Evolutionary conservation across 140 eudicot genomes (phyloP).

Genomic region (Ambrosia hybrid): DNA sequence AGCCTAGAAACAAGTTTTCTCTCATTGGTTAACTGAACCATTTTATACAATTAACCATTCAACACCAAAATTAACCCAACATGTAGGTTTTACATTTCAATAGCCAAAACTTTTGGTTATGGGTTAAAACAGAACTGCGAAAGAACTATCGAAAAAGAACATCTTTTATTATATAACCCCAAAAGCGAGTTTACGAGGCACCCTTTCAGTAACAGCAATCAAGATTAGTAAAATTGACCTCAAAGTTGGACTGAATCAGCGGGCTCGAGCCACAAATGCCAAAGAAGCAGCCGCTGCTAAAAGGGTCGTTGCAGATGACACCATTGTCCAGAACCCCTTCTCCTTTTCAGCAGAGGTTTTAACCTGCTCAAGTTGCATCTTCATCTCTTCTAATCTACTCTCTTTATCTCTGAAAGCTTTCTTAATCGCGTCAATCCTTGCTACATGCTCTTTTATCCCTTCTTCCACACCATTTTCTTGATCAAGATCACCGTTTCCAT

Average conservation of each 20-base stretch:
- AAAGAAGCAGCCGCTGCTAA: conserved; percentile 64
- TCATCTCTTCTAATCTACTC: conserved; percentile 51
- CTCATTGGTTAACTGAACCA: too few relatives aligned
- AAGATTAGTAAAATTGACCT: conserved; percentile 2
- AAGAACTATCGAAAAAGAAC: too few relatives aligned
- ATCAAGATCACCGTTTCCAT: conserved; percentile 1
- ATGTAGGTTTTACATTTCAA: too few relatives aligned
- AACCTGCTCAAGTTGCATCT: conserved; percentile 46
- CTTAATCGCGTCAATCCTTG: conserved; percentile 54
- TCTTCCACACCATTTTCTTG: conserved; percentile 38
- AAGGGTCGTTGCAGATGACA: conserved; percentile 74
- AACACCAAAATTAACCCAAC: too few relatives aligned
- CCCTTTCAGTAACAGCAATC: conserved; percentile 3
- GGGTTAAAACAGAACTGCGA: too few relatives aligned
- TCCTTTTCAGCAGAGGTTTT: conserved; percentile 43
- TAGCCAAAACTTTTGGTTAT: too few relatives aligned
- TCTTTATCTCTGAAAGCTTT: conserved; percentile 52
- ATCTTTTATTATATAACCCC: conserved; percentile 4
- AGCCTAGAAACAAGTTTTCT: too few relatives aligned
- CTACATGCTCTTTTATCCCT: conserved; percentile 30
- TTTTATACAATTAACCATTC: too few relatives aligned
- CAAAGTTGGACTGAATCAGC: conserved; percentile 7
- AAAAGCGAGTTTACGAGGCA: neutral
- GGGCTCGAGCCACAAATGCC: conserved; percentile 52
- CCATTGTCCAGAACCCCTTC: conserved; percentile 74